Evolutionary conservation across 2,329 filamentous ascomycete species (phyloP).

Genomic region (Tolypocladium amazonense): DNA sequence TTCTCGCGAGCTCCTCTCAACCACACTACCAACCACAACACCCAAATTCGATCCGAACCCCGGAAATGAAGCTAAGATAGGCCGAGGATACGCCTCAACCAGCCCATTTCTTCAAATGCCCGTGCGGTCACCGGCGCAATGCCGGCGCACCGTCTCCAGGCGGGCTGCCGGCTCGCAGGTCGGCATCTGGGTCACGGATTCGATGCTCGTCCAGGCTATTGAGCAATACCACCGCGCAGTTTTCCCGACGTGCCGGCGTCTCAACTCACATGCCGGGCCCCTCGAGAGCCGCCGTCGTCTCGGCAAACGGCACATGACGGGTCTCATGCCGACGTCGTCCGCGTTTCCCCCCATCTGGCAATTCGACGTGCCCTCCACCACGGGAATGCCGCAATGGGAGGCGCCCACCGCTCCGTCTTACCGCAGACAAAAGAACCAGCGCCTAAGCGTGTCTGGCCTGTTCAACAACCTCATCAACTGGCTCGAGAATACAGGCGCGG

Average conservation of each 20-base stretch:
- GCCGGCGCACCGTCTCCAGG: conserved; percentile 13
- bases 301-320: conserved; percentile 44
- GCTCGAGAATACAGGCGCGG: conserved; percentile 14
- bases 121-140: conserved; percentile 14
- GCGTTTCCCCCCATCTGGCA: conserved; percentile 33
- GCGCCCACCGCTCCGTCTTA: conserved; percentile 28
- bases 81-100: neutral
- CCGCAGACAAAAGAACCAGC: conserved; percentile 12
- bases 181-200: conserved; percentile 21
- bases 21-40: neutral
- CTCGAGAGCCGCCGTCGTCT: conserved; percentile 43
- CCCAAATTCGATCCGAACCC: neutral
- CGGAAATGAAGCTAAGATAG: neutral
- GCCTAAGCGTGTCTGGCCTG: conserved; percentile 7
- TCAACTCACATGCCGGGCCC: conserved; percentile 39
- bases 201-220: conserved; percentile 20
- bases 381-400: conserved; percentile 41
- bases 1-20: neutral
- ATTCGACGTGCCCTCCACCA: conserved; percentile 30
- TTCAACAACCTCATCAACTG: conserved; percentile 18
- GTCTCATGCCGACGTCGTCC: conserved; percentile 29
- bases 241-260: conserved; percentile 12
- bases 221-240: conserved; percentile 16
- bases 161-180: conserved; percentile 9
- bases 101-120: conserved; percentile 14